Percentiles rank a stretch among this genome's conserved stretches.
Evolutionary conservation across 805 yeast species (phyloP).

Genomic region (Vanderwaltozyma verrucispora): DNA sequence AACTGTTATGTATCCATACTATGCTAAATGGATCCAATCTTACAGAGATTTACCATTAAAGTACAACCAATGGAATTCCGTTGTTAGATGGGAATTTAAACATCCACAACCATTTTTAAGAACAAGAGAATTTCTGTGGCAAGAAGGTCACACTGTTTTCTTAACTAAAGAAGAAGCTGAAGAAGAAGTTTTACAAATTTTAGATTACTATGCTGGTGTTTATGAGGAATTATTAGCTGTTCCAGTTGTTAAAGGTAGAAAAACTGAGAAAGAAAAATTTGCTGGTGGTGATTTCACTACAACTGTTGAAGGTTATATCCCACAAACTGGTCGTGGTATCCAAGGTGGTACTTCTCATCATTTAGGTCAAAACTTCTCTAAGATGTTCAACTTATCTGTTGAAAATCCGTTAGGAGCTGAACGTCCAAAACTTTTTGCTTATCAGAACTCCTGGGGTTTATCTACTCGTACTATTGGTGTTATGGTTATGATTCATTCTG

Average conservation of each 20-base stretch:
- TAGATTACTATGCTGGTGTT: constrained; percentile 74
- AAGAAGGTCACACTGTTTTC: constrained; percentile 99
- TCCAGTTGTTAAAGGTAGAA: constrained; percentile 89
- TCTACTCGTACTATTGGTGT: constrained; percentile 99
- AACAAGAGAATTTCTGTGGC: constrained; percentile 99
- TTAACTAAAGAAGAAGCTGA: constrained; percentile 73
- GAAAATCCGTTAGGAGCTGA: constrained; percentile 92
- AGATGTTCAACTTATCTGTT: constrained; percentile 92
- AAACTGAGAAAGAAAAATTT: constrained; percentile 95
- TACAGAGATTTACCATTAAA: constrained; percentile 96
- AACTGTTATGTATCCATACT: constrained; percentile 99
- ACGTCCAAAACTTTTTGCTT: constrained; percentile 76
- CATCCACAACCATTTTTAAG: constrained; percentile 99
- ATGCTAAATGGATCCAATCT: constrained; percentile 97
- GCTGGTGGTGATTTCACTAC: constrained; percentile 97
- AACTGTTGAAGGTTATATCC: constrained; percentile 92
- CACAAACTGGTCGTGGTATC: constrained; percentile 98
- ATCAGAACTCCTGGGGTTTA: constrained; percentile 99
- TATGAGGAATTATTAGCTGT: constrained; percentile 93
- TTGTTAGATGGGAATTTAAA: constrained; percentile 99
- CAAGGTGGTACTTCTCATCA: constrained; percentile 99
- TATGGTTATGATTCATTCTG: constrained; percentile 98
- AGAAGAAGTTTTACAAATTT: constrained; percentile 74
- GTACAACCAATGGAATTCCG: constrained; percentile 98
- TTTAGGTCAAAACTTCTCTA: constrained; percentile 95